phyloP scores from a whole-genome alignment of 2,329 filamentous ascomycete genomes.

The Aspergillus melleus region DNA sequence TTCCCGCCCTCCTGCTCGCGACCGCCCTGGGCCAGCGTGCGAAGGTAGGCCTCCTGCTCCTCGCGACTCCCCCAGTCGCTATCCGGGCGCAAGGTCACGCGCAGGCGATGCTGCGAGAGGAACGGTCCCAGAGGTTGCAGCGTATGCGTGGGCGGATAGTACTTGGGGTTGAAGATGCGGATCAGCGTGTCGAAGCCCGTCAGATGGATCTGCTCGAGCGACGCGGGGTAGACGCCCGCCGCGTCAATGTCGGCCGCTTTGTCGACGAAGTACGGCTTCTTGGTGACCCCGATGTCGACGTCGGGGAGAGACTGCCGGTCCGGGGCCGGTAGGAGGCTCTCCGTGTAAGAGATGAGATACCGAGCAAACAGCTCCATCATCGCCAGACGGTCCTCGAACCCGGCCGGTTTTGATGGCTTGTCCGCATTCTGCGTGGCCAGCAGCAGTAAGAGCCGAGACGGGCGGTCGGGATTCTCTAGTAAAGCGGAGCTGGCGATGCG shows the following conservation, averaged over 20 bases:
- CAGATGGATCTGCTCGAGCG: slow-evolving; percentile 48
- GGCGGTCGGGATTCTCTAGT: slow-evolving; percentile 30
- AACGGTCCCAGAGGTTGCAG: slow-evolving; percentile 44
- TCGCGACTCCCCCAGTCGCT: slow-evolving; percentile 41
- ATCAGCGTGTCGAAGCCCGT: slow-evolving; percentile 52
- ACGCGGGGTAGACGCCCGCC: slow-evolving; percentile 35
- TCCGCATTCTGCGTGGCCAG: slow-evolving; percentile 67
- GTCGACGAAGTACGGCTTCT: slow-evolving; percentile 50
- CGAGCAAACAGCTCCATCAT: slow-evolving; percentile 52
- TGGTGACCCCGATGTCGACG: slow-evolving; percentile 51
- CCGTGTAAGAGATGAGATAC: slow-evolving; percentile 38
- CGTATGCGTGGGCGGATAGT: slow-evolving; percentile 48
- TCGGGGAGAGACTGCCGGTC: slow-evolving; percentile 24
- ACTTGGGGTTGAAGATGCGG: slow-evolving; percentile 50
- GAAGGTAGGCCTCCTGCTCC: slow-evolving; percentile 41
- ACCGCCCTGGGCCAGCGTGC: slow-evolving; percentile 38
- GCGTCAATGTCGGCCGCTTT: slow-evolving; percentile 47
- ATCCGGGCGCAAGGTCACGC: slow-evolving; percentile 46
- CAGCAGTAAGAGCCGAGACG: slow-evolving; percentile 55
- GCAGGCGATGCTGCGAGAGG: slow-evolving; percentile 43
- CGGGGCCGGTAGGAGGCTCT: slow-evolving; percentile 13
- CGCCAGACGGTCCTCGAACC: slow-evolving; percentile 49
- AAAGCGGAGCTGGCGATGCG: slow-evolving; percentile 57
- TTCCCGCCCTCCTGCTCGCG: slow-evolving; percentile 39
- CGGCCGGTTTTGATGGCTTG: slow-evolving; percentile 54